Base-by-base conservation (phyloP, 306 rosid species). In the Quillaja saponaria region DNA sequence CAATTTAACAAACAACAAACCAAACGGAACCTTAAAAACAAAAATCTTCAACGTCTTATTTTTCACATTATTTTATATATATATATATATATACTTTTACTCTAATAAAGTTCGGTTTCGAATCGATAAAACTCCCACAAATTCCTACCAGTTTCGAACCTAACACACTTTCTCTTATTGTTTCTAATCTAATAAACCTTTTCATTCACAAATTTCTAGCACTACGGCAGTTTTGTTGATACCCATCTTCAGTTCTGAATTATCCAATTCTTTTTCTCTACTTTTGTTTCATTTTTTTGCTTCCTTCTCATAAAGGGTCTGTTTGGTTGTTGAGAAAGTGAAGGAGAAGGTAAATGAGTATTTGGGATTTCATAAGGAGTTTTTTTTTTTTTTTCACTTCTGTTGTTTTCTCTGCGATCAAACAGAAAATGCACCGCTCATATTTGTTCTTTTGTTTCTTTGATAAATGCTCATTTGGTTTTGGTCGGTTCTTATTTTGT, bases 71-170 rank as follows among this genome's bases (percentile, higher is more conserved):
- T 41, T 54, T 21, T 31, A 1, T n/a, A 2, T 39, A 12, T 49
- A 16, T 34, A 63, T 25, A 0, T 37, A 3, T 13, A 18, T 13
- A 4, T 15, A 13, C 20, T 56, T 10, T n/a, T n/a, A n/a, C n/a
- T n/a, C n/a, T n/a, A n/a, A n/a, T n/a, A n/a, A n/a, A n/a, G n/a
- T n/a, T 80, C 80, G 48, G 87, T 81, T 78, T 73, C 58, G 18
- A 62, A 35, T 61, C 79, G 87, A 61, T 80, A 61, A 67, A 72
- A 49, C 71, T 46, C 81, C 66, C 64, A 38, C 77, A 67, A 68
- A 79, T 74, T 82, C 72, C 76, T 10, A 79, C 76, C 90, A 62
- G 74, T 71, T 74, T 81, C 62, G 63, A 76, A 81, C 87, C 85
- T 61, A 81, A 63, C 84, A 59, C 55, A 66, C 78, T 59, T 64